Evolutionary conservation across 331 rosid species (phyloP), one percentile per base, ranked within the genome.

Genomic region (Stylosanthes scabra): DNA sequence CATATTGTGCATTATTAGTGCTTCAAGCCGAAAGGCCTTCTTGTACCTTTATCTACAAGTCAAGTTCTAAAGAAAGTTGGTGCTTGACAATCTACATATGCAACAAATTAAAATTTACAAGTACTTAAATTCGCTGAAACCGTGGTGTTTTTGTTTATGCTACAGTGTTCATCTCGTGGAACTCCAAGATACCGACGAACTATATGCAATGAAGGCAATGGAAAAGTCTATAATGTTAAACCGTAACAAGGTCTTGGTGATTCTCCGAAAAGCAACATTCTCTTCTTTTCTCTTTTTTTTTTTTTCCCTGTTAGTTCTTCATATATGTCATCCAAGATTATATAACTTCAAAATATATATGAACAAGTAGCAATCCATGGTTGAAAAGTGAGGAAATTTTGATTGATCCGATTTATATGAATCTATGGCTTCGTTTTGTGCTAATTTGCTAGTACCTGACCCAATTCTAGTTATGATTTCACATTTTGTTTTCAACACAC

Each of bases 191-290:
- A 81, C 93, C 0, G 86, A 90, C 7, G 93, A 91, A 83, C 80
- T 90, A 56, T 94, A 80, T 75, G 97, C 99, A 69, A 94, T 94
- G 97, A 94, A 94, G 88, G 97, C 97, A 70, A 94, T 94, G 93
- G 99, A 91, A 66, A 94, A 94, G 82, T 83, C 96, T 45, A 75
- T 74, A 63, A 87, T 94, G 91, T 70, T 90, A 58, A 90, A 87
- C 74, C 99, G 99, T 49, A 94, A 94, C 84, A 94, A 94, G 97
- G 99, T 94, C 57, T 63, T 34, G 39, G 39, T 31, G 37, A 20
- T 20, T 20, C 25, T 20, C 25, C 1, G 25, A 20, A 20, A 20
- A 20, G 25, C 25, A 20, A 20, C 25, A 20, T 20, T 20, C 25
- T 20, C 25, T 20, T 20, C 1, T 20, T 20, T 20, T 20, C 25